Conservation (phyloP, 345 rosid genomes). For the Euphorbia pulcherrima region DNA sequence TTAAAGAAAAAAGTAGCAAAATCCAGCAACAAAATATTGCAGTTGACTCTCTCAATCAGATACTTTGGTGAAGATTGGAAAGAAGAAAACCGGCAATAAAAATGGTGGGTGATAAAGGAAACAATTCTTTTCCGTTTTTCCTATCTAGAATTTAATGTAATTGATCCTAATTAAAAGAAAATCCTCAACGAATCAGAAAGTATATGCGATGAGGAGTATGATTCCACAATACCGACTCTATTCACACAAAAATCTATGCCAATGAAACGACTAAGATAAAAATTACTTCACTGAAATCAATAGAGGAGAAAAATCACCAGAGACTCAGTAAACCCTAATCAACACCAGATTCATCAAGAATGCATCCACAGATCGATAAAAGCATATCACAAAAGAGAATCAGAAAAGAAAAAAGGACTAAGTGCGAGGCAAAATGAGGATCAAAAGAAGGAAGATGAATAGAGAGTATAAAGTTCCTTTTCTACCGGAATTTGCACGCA, state of each 20-base stretch:
- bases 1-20: slow-evolving; percentile 13
- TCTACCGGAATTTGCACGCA: slow-evolving; percentile 56
- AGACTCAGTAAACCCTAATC: slow-evolving; percentile 22
- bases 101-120: slow-evolving; percentile 43
- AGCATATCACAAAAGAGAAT: slow-evolving; percentile 22
- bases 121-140: slow-evolving; percentile 2
- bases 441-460: slow-evolving; percentile 57
- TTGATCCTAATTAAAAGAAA: slow-evolving; percentile 17
- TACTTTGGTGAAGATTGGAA: not conserved
- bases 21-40: slow-evolving; percentile 16
- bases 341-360: slow-evolving; percentile 39
- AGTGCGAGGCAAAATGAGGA: slow-evolving; percentile 62
- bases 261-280: slow-evolving; percentile 2
- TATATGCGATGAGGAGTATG: slow-evolving; percentile 33
- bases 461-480: slow-evolving; percentile 61
- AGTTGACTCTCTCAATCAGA: slow-evolving; percentile 9
- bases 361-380: slow-evolving; percentile 33
- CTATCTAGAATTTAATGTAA: slow-evolving; percentile 1
- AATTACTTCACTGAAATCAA: not conserved
- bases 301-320: not conserved
- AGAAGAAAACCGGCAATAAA: slow-evolving; percentile 50
- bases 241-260: slow-evolving; percentile 33
- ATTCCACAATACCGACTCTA: slow-evolving; percentile 26
- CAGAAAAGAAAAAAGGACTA: slow-evolving; percentile 21
- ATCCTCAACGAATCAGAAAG: slow-evolving; percentile 46